These are phyloP conservation scores for Neurospora terricola DNA, from an alignment of 495 filamentous ascomycete species.

Conservation along the genomic window DNA sequence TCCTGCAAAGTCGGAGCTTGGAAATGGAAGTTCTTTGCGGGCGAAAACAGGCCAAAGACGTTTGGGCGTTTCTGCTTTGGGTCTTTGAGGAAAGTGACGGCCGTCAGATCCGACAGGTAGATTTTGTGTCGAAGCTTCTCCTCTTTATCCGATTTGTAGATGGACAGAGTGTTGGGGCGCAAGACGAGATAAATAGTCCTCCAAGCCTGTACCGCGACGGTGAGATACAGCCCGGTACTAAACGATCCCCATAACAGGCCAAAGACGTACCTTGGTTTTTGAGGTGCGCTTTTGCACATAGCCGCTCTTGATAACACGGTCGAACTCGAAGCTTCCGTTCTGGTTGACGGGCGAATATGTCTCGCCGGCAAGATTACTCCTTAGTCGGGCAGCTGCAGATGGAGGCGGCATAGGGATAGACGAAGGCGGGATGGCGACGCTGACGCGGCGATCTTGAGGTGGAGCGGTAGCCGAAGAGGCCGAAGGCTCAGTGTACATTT, in stretches of 20 bases:
- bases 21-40: constrained; percentile 83
- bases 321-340: constrained; percentile 91
- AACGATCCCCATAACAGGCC: background rate
- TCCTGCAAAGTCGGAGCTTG: constrained; percentile 63
- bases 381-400: constrained; percentile 7
- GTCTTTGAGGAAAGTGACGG: constrained; percentile 78
- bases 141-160: constrained; percentile 87
- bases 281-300: constrained; percentile 77
- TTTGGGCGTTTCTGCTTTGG: constrained; percentile 70
- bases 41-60: constrained; percentile 89
- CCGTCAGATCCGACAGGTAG: constrained; percentile 79
- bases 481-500: constrained; percentile 18
- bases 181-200: constrained; percentile 84
- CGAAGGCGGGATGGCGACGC: constrained; percentile 9
- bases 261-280: constrained; percentile 75
- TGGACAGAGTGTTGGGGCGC: constrained; percentile 84
- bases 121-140: constrained; percentile 82
- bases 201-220: constrained; percentile 52
- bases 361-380: constrained; percentile 16
- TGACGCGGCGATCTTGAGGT: constrained; percentile 7
- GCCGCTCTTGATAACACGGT: constrained; percentile 82
- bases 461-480: constrained; percentile 9
- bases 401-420: constrained; percentile 14
- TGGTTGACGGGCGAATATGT: constrained; percentile 65
- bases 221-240: constrained; percentile 3